Evolutionary conservation across 2,329 filamentous ascomycete genomes (phyloP).

Genomic region (Fusarium bactridioides): DNA sequence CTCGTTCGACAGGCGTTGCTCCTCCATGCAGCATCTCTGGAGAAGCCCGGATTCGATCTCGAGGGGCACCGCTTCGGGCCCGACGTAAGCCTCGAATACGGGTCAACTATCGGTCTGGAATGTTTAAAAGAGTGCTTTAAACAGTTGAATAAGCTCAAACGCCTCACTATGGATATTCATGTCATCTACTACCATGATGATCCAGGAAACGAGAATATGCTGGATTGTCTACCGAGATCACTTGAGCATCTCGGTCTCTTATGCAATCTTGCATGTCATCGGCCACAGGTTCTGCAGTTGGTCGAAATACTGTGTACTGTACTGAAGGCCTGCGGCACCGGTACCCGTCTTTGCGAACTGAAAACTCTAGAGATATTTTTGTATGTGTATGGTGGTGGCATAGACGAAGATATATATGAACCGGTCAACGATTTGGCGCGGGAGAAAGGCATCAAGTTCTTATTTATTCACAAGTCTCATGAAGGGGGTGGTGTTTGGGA

Average conservation of each 20-base stretch:
- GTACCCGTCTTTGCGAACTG: not conserved
- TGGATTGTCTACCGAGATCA: not conserved
- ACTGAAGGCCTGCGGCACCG: not conserved
- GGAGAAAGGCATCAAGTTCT: not conserved
- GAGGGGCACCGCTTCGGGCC: not conserved
- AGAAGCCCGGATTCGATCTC: not conserved
- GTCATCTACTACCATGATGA: not conserved
- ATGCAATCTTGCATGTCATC: not conserved
- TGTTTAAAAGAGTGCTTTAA: not conserved
- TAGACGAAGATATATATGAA: not conserved
- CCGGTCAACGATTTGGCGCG: fast-evolving
- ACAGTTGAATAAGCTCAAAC: not conserved
- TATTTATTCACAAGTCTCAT: fast-evolving
- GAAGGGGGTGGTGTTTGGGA: not conserved
- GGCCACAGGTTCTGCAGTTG: fast-evolving
- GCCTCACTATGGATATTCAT: not conserved
- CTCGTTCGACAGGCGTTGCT: not conserved
- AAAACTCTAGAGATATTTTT: not conserved
- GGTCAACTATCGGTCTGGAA: not conserved
- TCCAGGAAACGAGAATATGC: not conserved
- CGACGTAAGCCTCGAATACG: not conserved
- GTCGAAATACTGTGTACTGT: not conserved
- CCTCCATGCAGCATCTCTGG: not conserved
- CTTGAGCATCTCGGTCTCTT: not conserved
- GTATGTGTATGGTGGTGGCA: no score